Percentiles rank a stretch among this genome's conserved stretches.
Evolutionary conservation across 1,284 basidiomycete species (phyloP).

Genomic region (Papiliotrema terrestris): DNA sequence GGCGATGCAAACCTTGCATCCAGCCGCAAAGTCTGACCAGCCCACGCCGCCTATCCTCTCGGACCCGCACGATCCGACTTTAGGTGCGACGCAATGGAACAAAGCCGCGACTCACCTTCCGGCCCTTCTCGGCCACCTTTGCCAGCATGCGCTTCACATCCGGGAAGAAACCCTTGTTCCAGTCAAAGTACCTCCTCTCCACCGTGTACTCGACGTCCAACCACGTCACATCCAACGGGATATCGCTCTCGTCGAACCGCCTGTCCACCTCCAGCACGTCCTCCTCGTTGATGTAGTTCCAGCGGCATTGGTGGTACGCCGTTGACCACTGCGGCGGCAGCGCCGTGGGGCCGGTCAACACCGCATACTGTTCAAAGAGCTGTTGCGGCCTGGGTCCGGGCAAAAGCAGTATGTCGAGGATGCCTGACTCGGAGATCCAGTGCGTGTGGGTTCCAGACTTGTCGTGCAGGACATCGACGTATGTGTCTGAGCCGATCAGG

Average conservation of each 20-base stretch:
- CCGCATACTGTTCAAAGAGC: constrained; percentile 80
- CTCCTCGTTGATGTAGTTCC: constrained; percentile 93
- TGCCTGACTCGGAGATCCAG: constrained; percentile 96
- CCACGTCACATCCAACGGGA: constrained; percentile 97
- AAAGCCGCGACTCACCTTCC: constrained; percentile 62
- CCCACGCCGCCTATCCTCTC: too few relatives aligned
- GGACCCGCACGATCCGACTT: too few relatives aligned
- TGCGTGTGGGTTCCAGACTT: constrained; percentile 70
- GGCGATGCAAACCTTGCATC: too few relatives aligned
- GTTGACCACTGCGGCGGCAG: constrained; percentile 88
- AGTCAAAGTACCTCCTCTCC: constrained; percentile 96
- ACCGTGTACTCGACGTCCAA: constrained; percentile 95
- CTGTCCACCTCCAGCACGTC: constrained; percentile 85
- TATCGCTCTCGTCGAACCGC: constrained; percentile 86
- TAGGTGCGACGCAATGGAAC: too few relatives aligned
- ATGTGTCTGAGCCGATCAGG: constrained; percentile 88
- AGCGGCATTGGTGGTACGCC: constrained; percentile 95
- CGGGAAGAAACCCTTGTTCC: constrained; percentile 89
- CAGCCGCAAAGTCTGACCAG: too few relatives aligned
- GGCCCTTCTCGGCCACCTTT: constrained; percentile 75
- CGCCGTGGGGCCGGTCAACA: constrained; percentile 77
- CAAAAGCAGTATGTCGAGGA: constrained; percentile 89
- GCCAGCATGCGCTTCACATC: constrained; percentile 91
- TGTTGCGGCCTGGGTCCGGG: constrained; percentile 79
- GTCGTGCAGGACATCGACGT: constrained; percentile 81